Percentiles rank a stretch among this genome's conserved stretches.
phyloP scores from a whole-genome alignment of 2,329 filamentous ascomycete species.

The Fusarium sp. region DNA sequence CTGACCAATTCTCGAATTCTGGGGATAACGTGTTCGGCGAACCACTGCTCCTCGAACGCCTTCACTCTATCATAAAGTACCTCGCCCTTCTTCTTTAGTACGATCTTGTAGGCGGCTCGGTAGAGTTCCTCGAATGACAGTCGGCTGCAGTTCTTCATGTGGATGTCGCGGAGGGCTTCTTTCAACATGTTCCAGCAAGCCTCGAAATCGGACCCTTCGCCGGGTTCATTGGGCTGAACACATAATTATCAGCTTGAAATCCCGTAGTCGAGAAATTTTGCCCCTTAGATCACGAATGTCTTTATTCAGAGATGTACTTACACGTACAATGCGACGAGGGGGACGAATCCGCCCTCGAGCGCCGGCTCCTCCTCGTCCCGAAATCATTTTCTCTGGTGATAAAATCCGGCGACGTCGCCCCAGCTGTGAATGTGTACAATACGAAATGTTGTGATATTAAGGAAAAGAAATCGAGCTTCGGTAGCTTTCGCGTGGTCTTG shows the following conservation, averaged over 20 bases:
- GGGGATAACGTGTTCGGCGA: conserved; percentile 79
- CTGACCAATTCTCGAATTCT: conserved; percentile 80
- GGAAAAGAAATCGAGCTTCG: conserved; percentile 3
- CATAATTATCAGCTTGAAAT: conserved; percentile 44
- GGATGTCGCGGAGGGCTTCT: conserved; percentile 86
- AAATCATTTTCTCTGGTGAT: conserved; percentile 60
- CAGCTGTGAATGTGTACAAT: background rate
- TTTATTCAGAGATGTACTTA: conserved; percentile 50
- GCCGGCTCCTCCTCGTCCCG: conserved; percentile 63
- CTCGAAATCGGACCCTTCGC: conserved; percentile 84
- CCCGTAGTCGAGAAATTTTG: background rate
- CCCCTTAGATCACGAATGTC: background rate
- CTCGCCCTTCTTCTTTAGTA: conserved; percentile 88
- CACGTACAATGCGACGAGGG: conserved; percentile 60
- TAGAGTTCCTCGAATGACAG: conserved; percentile 97
- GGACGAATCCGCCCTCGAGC: conserved; percentile 60
- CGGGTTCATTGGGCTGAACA: conserved; percentile 55
- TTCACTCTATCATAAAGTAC: conserved; percentile 86
- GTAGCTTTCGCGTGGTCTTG: conserved; percentile 13
- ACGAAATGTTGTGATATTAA: background rate
- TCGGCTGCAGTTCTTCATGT: conserved; percentile 89
- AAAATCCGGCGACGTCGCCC: conserved; percentile 16
- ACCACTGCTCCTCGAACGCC: conserved; percentile 85
- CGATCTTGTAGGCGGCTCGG: conserved; percentile 93
- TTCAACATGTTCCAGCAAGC: conserved; percentile 84